Percentiles rank a stretch among this genome's conserved stretches.
Conservation (phyloP, 2,329 filamentous ascomycete species). For the Colletotrichum godetiae region DNA sequence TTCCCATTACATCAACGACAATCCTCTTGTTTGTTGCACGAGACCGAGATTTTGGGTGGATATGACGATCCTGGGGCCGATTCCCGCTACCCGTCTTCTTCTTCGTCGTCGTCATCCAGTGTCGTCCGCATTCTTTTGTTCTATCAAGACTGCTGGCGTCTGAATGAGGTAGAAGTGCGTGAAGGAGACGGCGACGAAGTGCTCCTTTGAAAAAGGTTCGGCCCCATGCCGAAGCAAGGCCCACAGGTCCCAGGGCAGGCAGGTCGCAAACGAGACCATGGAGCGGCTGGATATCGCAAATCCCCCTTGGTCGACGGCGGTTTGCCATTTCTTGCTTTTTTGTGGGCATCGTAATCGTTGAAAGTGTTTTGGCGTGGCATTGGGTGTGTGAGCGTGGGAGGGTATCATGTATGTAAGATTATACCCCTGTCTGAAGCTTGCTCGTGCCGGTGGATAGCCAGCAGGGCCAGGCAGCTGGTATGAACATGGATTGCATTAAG, state of each 20-base stretch:
- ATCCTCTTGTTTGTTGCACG: not conserved
- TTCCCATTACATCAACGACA: conserved; percentile 8
- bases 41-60: not conserved
- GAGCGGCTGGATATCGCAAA: not conserved
- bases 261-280: not conserved
- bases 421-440: conserved; percentile 16
- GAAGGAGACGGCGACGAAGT: not conserved
- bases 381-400: not conserved
- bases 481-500: not conserved
- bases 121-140: not conserved
- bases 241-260: not conserved
- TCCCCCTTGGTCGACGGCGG: not conserved
- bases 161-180: not conserved
- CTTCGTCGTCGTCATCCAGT: not conserved
- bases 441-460: not conserved
- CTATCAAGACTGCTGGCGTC: not conserved
- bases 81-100: not conserved
- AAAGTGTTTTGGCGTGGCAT: not conserved
- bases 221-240: not conserved
- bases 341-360: conserved; percentile 5
- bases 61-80: not conserved
- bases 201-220: not conserved
- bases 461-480: conserved; percentile 1
- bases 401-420: conserved; percentile 30
- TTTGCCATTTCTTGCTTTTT: conserved; percentile 18